Base-by-base conservation (phyloP, 768 basidiomycete species). In the Rickenella mellea region DNA sequence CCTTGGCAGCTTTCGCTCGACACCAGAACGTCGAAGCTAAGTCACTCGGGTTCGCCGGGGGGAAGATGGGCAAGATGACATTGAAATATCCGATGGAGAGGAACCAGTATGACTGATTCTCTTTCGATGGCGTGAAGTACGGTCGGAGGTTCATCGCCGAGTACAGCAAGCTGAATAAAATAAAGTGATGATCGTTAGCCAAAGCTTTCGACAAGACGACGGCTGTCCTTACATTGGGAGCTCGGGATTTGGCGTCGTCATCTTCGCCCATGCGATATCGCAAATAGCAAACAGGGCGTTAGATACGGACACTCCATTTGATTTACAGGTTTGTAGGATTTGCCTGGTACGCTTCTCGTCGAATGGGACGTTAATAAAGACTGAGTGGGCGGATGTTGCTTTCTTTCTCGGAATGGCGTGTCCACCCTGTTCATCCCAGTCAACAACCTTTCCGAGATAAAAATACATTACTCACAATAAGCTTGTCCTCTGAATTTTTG, bases 1-100 rank as follows among this genome's bases (percentile, higher is more conserved):
- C 59, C 55, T 84, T 85, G 11, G 83, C 82, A 27, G 62, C 59
- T 14, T 70, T 73, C 11, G 85, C 83, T 41, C 86, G 75, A 46
- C 77, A 76, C 86, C 86, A 90, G 58, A 90, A 83, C 1, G 67
- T 70, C n/a, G n/a, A n/a, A n/a, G n/a, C n/a, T n/a, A n/a, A n/a
- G n/a, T n/a, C n/a, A n/a, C n/a, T n/a, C n/a, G n/a, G n/a, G n/a
- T n/a, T n/a, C n/a, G n/a, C n/a, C n/a, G n/a, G 79, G 21, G 83
- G 53, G 62, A 89, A 85, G 15, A 71, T 66, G 1, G 88, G 86
- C 6, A 92, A 75, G 43, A 88, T 63, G 50, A 92, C 69, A 59
- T 88, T 89, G 69, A 83, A 85, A 62, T 84, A 86, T 4, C 81
- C 78, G 43, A 86, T 76, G 15, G 81, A 76, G 26, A 88, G 68